These are phyloP conservation scores for Lactifluus pinguis DNA, from an alignment of 768 basidiomycete species.

Conservation along the genomic window DNA sequence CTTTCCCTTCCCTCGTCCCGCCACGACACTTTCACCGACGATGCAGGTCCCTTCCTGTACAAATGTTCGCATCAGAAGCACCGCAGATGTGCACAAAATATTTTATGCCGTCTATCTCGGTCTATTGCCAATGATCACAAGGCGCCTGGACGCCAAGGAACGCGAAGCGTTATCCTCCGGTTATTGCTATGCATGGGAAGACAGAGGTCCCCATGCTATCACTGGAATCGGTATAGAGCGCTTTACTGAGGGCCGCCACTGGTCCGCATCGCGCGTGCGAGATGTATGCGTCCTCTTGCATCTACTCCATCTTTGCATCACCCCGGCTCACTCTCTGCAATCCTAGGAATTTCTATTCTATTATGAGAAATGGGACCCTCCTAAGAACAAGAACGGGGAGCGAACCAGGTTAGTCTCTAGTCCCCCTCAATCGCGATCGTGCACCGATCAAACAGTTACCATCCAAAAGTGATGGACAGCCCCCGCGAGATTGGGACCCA, in stretches of 20 bases:
- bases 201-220: conserved; percentile 68
- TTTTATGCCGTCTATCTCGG: conserved; percentile 69
- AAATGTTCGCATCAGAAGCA: conserved; percentile 69
- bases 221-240: conserved; percentile 83
- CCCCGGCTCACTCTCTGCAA: neutral
- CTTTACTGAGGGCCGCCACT: conserved; percentile 74
- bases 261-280: conserved; percentile 75
- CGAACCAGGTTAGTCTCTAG: conserved; percentile 19
- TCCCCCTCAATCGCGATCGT: conserved; percentile 16
- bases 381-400: conserved; percentile 31
- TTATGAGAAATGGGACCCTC: conserved; percentile 39
- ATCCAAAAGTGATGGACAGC: conserved; percentile 29
- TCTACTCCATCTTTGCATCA: neutral
- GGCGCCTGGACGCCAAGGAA: conserved; percentile 77
- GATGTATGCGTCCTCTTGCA: conserved; percentile 23
- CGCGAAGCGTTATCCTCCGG: conserved; percentile 56
- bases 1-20: conserved; percentile 19
- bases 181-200: conserved; percentile 85
- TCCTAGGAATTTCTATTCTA: conserved; percentile 47
- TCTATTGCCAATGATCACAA: conserved; percentile 64
- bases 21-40: conserved; percentile 21
- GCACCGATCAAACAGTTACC: conserved; percentile 7
- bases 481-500: conserved; percentile 33
- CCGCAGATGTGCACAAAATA: conserved; percentile 71
- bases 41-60: conserved; percentile 74